phyloP scores from a whole-genome alignment of 768 basidiomycete species.

The Psilocybe cyanescens region DNA sequence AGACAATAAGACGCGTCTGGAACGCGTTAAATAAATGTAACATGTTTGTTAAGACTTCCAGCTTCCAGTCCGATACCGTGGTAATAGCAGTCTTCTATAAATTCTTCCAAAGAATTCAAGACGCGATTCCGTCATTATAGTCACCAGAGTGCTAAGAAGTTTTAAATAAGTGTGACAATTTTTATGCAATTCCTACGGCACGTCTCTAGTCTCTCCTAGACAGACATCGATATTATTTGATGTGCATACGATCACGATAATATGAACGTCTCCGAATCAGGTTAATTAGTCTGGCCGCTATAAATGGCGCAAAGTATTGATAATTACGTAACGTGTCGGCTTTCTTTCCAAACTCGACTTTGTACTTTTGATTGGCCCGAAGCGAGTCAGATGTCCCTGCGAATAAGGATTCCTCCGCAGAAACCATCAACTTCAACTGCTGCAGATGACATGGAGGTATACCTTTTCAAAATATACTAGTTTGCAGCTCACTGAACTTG shows the following conservation, averaged over 20 bases:
- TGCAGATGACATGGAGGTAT: slow-evolving; percentile 24
- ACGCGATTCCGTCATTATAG: too few relatives aligned
- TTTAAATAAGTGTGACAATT: too few relatives aligned
- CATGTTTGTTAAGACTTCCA: too few relatives aligned
- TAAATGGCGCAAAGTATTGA: background rate
- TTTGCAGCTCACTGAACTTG: slow-evolving; percentile 4
- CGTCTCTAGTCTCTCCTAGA: too few relatives aligned
- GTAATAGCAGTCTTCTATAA: too few relatives aligned
- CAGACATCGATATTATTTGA: too few relatives aligned
- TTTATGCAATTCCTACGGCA: too few relatives aligned
- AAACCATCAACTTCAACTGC: slow-evolving; percentile 17
- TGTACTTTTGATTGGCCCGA: slow-evolving; percentile 2
- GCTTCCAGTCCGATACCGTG: too few relatives aligned
- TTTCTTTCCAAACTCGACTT: slow-evolving; percentile 7
- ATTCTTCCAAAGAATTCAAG: too few relatives aligned
- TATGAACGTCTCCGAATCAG: slow-evolving; percentile 4
- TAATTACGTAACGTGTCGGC: slow-evolving; percentile 5
- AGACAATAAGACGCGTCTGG: background rate
- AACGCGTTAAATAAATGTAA: background rate
- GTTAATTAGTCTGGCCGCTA: background rate
- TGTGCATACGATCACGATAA: too few relatives aligned
- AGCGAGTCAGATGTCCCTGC: slow-evolving; percentile 17
- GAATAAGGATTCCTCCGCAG: slow-evolving; percentile 25
- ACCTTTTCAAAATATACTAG: background rate
- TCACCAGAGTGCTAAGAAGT: too few relatives aligned